Percentiles rank a stretch among this genome's conserved stretches.
Evolutionary conservation across 2,329 filamentous ascomycete species (phyloP).

Genomic region (Claviceps pazoutovae): DNA sequence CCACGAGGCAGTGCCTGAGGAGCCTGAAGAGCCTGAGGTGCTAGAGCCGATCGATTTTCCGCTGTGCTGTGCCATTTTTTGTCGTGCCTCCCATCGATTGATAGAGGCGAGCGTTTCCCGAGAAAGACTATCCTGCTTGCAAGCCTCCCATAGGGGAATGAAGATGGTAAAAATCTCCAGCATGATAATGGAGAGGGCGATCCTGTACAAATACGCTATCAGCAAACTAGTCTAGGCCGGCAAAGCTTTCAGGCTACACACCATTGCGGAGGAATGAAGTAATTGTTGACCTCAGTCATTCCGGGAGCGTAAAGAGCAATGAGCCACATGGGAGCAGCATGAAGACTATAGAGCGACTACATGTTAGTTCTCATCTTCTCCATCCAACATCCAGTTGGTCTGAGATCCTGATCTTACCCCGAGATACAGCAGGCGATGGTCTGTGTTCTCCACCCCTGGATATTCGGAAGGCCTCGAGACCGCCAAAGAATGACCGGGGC

Average conservation of each 20-base stretch:
- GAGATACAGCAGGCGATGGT: conserved; percentile 39
- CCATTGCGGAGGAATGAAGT: conserved; percentile 49
- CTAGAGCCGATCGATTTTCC: conserved; percentile 21
- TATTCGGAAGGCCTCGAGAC: conserved; percentile 46
- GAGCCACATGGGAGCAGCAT: conserved; percentile 54
- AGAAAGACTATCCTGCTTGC: conserved; percentile 28
- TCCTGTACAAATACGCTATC: conserved; percentile 18
- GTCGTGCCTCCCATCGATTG: conserved; percentile 31
- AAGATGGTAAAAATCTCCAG: conserved; percentile 52
- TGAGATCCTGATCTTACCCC: conserved; percentile 18
- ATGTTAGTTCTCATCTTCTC: background rate
- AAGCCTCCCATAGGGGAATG: conserved; percentile 45
- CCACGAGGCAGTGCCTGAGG: conserved; percentile 14
- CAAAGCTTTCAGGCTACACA: conserved; percentile 21
- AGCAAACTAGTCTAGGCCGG: background rate
- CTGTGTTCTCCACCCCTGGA: conserved; percentile 51
- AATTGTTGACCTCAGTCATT: conserved; percentile 37
- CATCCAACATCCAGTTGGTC: background rate
- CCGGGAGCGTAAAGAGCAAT: conserved; percentile 39
- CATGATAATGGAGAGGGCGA: conserved; percentile 45
- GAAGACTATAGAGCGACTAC: conserved; percentile 29
- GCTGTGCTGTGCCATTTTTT: conserved; percentile 18
- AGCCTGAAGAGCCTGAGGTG: conserved; percentile 12
- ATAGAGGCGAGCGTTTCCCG: conserved; percentile 36
- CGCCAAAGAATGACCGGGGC: conserved; percentile 49